Base-by-base conservation (phyloP, 2,329 filamentous ascomycete species). In the Alternaria hordeiaustralica region DNA sequence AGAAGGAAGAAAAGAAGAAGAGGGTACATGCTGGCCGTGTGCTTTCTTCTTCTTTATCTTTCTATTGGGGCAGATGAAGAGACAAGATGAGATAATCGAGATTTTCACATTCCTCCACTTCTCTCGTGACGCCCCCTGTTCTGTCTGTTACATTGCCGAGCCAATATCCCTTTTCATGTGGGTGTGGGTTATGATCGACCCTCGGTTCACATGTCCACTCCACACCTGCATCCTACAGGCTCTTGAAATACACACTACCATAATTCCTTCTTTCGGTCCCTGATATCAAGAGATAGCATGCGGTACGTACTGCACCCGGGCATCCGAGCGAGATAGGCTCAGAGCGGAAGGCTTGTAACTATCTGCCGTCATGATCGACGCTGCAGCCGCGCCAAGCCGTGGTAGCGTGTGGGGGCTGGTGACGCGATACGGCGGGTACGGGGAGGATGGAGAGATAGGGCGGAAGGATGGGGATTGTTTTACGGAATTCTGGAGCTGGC, bases 291-390 rank as follows among this genome's bases (percentile, higher is more conserved):
- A 21, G 43, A 45, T 45, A 20, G 44, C 45, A 23, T 49, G 6
- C 45, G 25, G 25, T 25, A 20, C 26, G 25, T 13, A 51, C 47
- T 51, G 47, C 18, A 51, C 26, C 26, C 47, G n/a, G 36, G 18
- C 47, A 21, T 21, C 26, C 47, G n/a, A 33, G 9, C 36, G 12
- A 20, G 47, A 51, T 33, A 51, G 26, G 36, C 36, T 41, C 36
- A 18, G n/a, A n/a, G 36, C 36, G 36, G 36, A 41, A 41, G 41
- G 41, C 41, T 43, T 43, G 21, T 43, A 18, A 28, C n/a, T 9
- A 45, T 56, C 41, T 33, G 20, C 36, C 47, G 47, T 51, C 47
- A 41, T 56, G 36, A 56, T 45, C 54, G 41, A 56, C 54, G 54
- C 41, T 41, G n/a, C 41, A 33, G n/a, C 54, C 54, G 54, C 54